phyloP scores from a whole-genome alignment of 169 alveolate genomes.

The Cryptosporidium viatorum region DNA sequence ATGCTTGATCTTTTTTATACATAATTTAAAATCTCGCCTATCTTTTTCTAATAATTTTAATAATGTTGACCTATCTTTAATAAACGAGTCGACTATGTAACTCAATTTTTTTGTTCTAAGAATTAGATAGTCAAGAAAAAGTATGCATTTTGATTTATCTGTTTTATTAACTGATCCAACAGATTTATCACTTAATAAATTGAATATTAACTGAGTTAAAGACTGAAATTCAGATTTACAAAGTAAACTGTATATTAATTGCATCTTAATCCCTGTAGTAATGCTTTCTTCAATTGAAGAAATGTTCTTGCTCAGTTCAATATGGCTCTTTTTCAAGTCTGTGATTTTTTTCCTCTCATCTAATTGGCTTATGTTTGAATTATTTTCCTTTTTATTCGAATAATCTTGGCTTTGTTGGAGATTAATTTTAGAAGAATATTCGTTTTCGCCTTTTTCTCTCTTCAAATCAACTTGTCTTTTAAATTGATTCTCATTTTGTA shows the following conservation, averaged over 20 bases:
- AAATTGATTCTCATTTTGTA: not conserved
- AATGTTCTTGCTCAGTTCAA: not conserved
- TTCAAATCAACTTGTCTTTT: not conserved
- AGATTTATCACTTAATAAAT: not conserved
- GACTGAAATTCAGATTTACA: conserved; percentile 40
- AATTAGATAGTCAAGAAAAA: conserved; percentile 22
- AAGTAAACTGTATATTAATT: conserved; percentile 27
- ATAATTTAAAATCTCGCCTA: not conserved
- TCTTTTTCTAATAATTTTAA: not conserved
- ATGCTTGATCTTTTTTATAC: not conserved
- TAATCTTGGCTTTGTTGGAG: not conserved
- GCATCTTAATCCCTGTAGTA: conserved; percentile 35
- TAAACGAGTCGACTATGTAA: not conserved
- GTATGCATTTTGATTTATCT: conserved; percentile 39
- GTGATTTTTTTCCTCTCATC: not conserved
- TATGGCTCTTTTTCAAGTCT: not conserved
- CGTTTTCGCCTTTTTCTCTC: not conserved
- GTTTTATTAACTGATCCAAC: not conserved
- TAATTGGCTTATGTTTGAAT: not conserved
- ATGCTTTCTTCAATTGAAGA: conserved; percentile 36
- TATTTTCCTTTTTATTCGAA: not conserved
- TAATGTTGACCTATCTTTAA: not conserved
- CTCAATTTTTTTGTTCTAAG: conserved; percentile 28
- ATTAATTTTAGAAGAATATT: not conserved
- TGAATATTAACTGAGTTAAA: conserved; percentile 15